Evolutionary conservation across 495 filamentous ascomycete species (phyloP).

Genomic region (Apiosordaria backusii): DNA sequence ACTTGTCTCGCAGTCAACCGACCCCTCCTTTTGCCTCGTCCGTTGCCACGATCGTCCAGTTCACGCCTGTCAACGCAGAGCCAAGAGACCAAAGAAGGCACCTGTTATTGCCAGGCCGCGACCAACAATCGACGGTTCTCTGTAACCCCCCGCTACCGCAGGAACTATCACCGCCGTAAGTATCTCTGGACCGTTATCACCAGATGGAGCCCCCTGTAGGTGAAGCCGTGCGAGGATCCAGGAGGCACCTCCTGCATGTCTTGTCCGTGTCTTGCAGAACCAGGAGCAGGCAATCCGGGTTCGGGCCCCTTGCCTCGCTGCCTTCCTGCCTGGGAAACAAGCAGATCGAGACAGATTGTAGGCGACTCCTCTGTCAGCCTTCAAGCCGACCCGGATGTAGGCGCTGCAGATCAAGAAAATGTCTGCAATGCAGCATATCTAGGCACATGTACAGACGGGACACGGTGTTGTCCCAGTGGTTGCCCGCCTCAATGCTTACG

Average conservation of each 20-base stretch:
- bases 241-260: conserved; percentile 14
- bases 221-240: conserved; percentile 5
- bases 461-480: conserved; percentile 4
- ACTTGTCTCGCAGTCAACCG: conserved; percentile 2
- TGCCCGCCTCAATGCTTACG: conserved; percentile 2
- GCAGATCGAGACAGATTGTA: background rate
- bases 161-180: background rate
- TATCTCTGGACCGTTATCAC: conserved; percentile 5
- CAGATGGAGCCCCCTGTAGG: background rate
- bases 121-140: background rate
- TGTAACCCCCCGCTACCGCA: conserved; percentile 9
- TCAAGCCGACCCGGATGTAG: background rate
- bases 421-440: background rate
- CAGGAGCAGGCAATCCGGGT: background rate
- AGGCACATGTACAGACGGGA: background rate
- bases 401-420: conserved; percentile 3
- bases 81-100: conserved; percentile 1
- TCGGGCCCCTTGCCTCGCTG: background rate
- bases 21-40: conserved; percentile 10
- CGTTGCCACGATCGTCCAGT: conserved; percentile 8
- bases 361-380: background rate
- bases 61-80: background rate
- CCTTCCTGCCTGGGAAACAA: conserved; percentile 7
- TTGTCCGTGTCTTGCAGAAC: conserved; percentile 21
- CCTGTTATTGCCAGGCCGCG: background rate